A percentile compares a stretch with the other conserved stretches of the same genome.
Evolutionary conservation across 2,329 filamentous ascomycete genomes (phyloP).

Genomic region (Tetracladium maxilliforme): DNA sequence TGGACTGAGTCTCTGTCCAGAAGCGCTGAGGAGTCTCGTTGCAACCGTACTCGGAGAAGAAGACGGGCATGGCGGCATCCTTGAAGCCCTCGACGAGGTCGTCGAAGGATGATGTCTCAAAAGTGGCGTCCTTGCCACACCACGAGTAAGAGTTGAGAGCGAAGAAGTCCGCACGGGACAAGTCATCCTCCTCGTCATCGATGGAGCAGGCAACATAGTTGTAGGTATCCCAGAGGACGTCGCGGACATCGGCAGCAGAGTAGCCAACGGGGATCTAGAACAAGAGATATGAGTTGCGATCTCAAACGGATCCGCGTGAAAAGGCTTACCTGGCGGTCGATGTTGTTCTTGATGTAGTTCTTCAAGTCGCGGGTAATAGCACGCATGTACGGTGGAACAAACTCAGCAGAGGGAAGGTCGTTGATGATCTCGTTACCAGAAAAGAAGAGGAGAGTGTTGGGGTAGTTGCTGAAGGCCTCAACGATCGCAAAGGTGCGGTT

Average conservation of each 20-base stretch:
- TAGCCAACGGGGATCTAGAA: constrained; percentile 68
- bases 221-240: constrained; percentile 59
- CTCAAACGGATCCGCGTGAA: no score
- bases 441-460: constrained; percentile 60
- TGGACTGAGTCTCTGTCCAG: constrained; percentile 60
- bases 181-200: constrained; percentile 34
- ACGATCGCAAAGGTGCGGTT: constrained; percentile 54
- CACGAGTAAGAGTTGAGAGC: constrained; percentile 69
- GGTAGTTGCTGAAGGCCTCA: constrained; percentile 52
- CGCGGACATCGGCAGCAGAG: constrained; percentile 66
- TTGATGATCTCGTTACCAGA: constrained; percentile 70
- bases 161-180: constrained; percentile 58
- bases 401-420: constrained; percentile 39
- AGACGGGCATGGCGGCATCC: constrained; percentile 54
- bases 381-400: constrained; percentile 55
- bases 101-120: constrained; percentile 46
- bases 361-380: constrained; percentile 69
- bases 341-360: constrained; percentile 62
- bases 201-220: constrained; percentile 59
- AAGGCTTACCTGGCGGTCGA: no score
- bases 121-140: constrained; percentile 51
- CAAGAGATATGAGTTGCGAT: no score
- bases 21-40: constrained; percentile 55
- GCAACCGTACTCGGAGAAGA: constrained; percentile 75
- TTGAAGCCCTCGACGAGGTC: constrained; percentile 50